Evolutionary conservation across 2,329 filamentous ascomycete genomes (phyloP).

Genomic region (Biscogniauxia mediterranea): DNA sequence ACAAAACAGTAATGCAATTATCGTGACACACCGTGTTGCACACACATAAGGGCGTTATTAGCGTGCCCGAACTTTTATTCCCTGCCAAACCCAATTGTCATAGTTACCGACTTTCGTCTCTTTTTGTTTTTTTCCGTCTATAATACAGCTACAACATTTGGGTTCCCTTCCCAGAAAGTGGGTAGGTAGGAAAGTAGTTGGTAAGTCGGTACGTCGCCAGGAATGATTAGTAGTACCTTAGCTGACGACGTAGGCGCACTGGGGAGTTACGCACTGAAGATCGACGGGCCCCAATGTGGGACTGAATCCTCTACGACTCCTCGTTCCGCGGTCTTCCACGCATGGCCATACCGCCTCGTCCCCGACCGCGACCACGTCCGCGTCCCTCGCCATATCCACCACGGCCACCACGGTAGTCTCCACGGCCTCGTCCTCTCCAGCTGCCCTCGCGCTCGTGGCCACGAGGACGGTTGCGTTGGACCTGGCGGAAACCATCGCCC

Average conservation of each 20-base stretch:
- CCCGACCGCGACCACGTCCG: constrained; percentile 30
- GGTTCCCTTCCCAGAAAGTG: not conserved
- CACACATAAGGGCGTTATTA: not conserved
- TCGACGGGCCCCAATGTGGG: constrained; percentile 18
- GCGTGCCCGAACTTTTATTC: not conserved
- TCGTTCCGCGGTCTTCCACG: constrained; percentile 29
- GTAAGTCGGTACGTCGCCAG: constrained; percentile 1
- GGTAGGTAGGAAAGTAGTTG: not conserved
- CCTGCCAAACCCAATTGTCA: constrained; percentile 4
- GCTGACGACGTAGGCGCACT: constrained; percentile 15
- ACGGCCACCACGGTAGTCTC: constrained; percentile 31
- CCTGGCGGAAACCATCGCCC: constrained; percentile 34
- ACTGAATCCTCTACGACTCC: constrained; percentile 31
- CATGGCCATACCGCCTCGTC: constrained; percentile 21
- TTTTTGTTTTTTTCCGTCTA: constrained; percentile 10
- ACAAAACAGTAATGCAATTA: not conserved
- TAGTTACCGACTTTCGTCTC: constrained; percentile 11
- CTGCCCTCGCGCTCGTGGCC: constrained; percentile 31
- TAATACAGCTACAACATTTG: constrained; percentile 5
- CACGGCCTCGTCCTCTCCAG: constrained; percentile 30
- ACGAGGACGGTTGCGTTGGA: constrained; percentile 33
- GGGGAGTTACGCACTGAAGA: constrained; percentile 11
- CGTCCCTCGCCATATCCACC: constrained; percentile 29
- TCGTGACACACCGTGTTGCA: not conserved
- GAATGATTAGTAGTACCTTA: constrained; percentile 12